These are phyloP conservation scores for Ceratobasidium sp. DNA, from an alignment of 1,284 basidiomycete species.

Conservation along the genomic window DNA sequence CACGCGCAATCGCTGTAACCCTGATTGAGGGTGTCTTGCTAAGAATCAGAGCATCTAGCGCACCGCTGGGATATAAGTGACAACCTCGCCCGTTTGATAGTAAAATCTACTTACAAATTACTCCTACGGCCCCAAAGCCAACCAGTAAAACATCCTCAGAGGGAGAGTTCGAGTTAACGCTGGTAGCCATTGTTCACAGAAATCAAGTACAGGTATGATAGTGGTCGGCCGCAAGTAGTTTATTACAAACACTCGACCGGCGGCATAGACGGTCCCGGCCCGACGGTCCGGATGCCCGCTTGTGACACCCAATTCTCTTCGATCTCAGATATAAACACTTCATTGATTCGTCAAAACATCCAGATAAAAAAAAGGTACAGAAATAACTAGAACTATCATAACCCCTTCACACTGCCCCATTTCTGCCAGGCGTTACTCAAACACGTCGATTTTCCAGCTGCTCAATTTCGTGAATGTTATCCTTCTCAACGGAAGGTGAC, in stretches of 20 bases:
- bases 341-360: background rate
- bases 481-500: slow-evolving; percentile 26
- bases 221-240: background rate
- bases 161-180: background rate
- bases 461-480: slow-evolving; percentile 36
- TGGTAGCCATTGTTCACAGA: background rate
- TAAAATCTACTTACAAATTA: slow-evolving; percentile 52
- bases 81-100: background rate
- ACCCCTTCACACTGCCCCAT: background rate
- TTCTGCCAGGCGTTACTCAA: background rate
- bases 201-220: background rate
- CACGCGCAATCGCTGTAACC: slow-evolving; percentile 79
- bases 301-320: too few species aligned
- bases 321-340: background rate
- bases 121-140: slow-evolving; percentile 62
- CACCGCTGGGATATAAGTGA: background rate
- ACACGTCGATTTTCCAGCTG: slow-evolving; percentile 18
- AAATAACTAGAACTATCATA: background rate
- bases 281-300: background rate
- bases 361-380: background rate
- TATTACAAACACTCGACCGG: background rate
- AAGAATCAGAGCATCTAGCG: slow-evolving; percentile 69
- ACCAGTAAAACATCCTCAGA: slow-evolving; percentile 56
- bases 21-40: slow-evolving; percentile 68
- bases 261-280: background rate